These are phyloP conservation scores for Cadophora malorum DNA, from an alignment of 2,329 filamentous ascomycete genomes.

Conservation along the genomic window DNA sequence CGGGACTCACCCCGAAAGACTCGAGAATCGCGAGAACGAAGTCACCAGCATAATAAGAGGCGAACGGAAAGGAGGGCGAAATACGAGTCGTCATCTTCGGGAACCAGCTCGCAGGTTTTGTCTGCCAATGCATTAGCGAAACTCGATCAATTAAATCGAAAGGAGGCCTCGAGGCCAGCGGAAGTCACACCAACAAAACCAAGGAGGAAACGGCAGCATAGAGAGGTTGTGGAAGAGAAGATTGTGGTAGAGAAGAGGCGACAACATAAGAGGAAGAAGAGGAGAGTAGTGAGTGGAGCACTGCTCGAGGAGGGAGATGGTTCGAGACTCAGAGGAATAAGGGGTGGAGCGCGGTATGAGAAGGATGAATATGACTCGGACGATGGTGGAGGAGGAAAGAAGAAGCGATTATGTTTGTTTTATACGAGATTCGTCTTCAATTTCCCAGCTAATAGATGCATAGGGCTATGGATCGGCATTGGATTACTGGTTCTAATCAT, in stretches of 20 bases:
- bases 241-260: conserved; percentile 39
- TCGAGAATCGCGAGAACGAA: conserved; percentile 38
- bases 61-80: conserved; percentile 35
- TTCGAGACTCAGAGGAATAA: conserved; percentile 58
- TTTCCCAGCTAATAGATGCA: conserved; percentile 29
- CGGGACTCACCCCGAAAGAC: conserved; percentile 36
- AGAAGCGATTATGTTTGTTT: conserved; percentile 66
- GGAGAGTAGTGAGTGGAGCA: conserved; percentile 72
- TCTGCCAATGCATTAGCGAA: conserved; percentile 44
- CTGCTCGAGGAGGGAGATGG: conserved; percentile 71
- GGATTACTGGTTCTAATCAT: conserved; percentile 63
- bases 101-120: conserved; percentile 40
- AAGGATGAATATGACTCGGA: conserved; percentile 51
- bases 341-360: conserved; percentile 51
- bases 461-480: conserved; percentile 54
- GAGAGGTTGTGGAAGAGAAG: conserved; percentile 39
- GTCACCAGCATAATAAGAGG: conserved; percentile 32
- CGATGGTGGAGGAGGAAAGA: conserved; percentile 50
- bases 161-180: conserved; percentile 30
- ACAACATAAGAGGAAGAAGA: conserved; percentile 48
- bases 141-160: conserved; percentile 43
- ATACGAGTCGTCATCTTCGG: conserved; percentile 35
- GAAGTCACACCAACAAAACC: conserved; percentile 39
- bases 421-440: background rate
- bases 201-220: conserved; percentile 35